Percentiles rank a stretch among this genome's conserved stretches.
Evolutionary conservation across 108 stramenopile genomes (phyloP).

Genomic region (Cyclostephanos tholiformis): DNA sequence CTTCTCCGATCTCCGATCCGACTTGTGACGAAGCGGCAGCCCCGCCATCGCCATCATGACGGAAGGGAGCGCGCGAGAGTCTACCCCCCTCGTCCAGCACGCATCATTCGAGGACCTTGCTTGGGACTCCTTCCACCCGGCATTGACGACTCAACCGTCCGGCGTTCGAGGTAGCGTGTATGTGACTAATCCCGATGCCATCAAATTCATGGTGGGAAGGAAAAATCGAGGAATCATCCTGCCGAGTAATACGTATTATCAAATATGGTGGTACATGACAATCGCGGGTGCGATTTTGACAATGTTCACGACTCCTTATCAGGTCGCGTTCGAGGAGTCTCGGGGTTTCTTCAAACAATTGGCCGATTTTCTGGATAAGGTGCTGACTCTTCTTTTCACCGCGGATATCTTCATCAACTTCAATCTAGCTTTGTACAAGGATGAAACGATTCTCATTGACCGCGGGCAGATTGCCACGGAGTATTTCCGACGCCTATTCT

Average conservation of each 20-base stretch:
- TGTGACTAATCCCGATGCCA: background rate
- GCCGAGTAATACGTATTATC: constrained; percentile 52
- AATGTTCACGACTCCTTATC: constrained; percentile 53
- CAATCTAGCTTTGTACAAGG: constrained; percentile 53
- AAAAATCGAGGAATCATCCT: constrained; percentile 23
- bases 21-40: too few relatives aligned
- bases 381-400: constrained; percentile 45
- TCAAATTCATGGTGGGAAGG: constrained; percentile 13
- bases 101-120: background rate
- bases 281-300: constrained; percentile 56
- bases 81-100: background rate
- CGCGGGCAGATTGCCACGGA: constrained; percentile 41
- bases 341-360: constrained; percentile 28
- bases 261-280: constrained; percentile 58
- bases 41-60: background rate
- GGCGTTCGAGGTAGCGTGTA: background rate
- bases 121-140: background rate
- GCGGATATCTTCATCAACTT: constrained; percentile 67
- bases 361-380: constrained; percentile 48
- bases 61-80: background rate
- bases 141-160: background rate
- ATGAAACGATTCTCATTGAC: constrained; percentile 43
- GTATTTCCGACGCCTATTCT: constrained; percentile 44
- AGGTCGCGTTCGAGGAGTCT: constrained; percentile 51
- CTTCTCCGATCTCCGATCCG: too few relatives aligned